Evolutionary conservation across 257 asterid species (phyloP).

Genomic region (Capsicum pubescens): DNA sequence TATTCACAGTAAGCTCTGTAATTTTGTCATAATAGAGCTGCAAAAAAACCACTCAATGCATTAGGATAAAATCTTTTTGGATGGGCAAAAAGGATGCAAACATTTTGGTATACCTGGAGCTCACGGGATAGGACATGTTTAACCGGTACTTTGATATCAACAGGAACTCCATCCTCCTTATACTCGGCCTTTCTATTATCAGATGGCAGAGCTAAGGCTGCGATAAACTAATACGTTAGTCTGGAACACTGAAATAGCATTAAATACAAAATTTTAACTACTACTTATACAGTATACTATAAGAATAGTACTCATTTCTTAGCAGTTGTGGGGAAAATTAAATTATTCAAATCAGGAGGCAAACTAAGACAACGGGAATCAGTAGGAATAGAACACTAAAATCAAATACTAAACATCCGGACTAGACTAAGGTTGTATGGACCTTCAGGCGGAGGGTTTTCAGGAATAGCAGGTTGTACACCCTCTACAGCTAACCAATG

Average conservation of each 20-base stretch:
- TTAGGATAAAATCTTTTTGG: slow-evolving; percentile 27
- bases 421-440: neutral
- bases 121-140: slow-evolving; percentile 96
- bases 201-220: slow-evolving; percentile 65
- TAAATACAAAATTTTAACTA: slow-evolving; percentile 9
- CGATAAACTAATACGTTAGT: slow-evolving; percentile 13
- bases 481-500: slow-evolving; percentile 98
- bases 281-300: neutral
- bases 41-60: slow-evolving; percentile 35
- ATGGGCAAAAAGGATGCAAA: slow-evolving; percentile 33
- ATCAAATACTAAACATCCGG: no score
- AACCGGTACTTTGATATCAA: slow-evolving; percentile 87
- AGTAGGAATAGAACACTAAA: neutral
- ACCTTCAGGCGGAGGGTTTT: slow-evolving; percentile 90
- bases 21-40: slow-evolving; percentile 98
- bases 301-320: neutral
- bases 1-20: slow-evolving; percentile 78
- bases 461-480: slow-evolving; percentile 95
- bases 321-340: neutral
- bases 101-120: slow-evolving; percentile 73
- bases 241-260: neutral
- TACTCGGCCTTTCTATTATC: slow-evolving; percentile 76
- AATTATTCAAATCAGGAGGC: neutral
- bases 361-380: neutral
- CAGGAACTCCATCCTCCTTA: slow-evolving; percentile 80